Evolutionary conservation across 176 grass and related monocot genomes (phyloP).

Genomic region (Secale cereale): DNA sequence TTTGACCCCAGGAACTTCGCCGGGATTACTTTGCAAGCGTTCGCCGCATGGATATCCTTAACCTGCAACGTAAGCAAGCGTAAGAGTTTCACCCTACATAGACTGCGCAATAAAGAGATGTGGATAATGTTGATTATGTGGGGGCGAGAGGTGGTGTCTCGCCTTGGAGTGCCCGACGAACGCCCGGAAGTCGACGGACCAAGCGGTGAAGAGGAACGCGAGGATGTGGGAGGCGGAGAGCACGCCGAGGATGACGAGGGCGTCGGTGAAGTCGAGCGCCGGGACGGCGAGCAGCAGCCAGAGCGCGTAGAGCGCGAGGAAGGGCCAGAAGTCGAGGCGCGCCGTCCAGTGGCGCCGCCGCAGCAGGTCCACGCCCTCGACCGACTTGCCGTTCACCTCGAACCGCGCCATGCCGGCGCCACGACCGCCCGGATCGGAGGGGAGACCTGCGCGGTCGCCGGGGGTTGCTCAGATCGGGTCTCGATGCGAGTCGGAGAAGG

Average conservation of each 20-base stretch:
- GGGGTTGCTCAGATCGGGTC: conserved; percentile 32
- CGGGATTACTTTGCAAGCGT: conserved; percentile 80
- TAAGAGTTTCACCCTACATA: conserved; percentile 28
- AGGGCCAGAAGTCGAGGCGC: conserved; percentile 94
- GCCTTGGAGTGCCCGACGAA: conserved; percentile 90
- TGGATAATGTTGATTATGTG: conserved; percentile 2
- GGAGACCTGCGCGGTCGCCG: conserved; percentile 7
- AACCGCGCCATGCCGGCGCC: conserved; percentile 63
- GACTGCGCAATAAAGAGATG: background rate
- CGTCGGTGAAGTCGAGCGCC: conserved; percentile 82
- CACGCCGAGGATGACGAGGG: conserved; percentile 64
- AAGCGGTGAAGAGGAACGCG: conserved; percentile 79
- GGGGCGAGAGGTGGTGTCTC: conserved; percentile 7
- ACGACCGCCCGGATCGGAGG: conserved; percentile 29
- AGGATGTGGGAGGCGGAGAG: conserved; percentile 70
- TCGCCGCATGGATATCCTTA: conserved; percentile 64
- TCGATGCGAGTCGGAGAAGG: background rate
- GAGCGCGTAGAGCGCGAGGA: conserved; percentile 66
- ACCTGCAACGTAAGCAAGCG: conserved; percentile 45
- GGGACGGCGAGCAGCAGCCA: conserved; percentile 79
- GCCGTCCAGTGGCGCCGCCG: conserved; percentile 69
- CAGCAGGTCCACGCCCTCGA: conserved; percentile 87
- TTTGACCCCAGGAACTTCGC: conserved; percentile 90
- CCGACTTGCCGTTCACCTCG: conserved; percentile 90
- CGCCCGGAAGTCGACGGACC: conserved; percentile 89